Evolutionary conservation across 129 eudicot genomes (phyloP).

Genomic region (Pulicaria dysenterica): DNA sequence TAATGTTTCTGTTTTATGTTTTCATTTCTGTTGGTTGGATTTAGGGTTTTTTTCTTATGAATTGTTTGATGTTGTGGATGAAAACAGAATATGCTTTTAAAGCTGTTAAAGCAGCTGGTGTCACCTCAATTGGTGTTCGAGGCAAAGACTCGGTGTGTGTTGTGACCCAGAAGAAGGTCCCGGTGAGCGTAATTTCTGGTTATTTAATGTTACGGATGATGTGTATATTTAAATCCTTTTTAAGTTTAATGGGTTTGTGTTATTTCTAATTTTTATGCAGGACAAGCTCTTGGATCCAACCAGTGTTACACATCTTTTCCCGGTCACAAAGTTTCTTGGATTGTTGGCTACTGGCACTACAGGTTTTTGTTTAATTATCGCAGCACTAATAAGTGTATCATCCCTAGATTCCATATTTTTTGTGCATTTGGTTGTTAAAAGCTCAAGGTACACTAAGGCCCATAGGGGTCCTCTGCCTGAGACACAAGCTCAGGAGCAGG

Average conservation of each 20-base stretch:
- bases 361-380: constrained; percentile 41
- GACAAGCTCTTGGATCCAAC: constrained; percentile 97
- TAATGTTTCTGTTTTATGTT: neutral
- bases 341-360: constrained; percentile 95
- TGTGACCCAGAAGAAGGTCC: constrained; percentile 97
- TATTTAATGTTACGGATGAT: neutral
- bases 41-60: constrained; percentile 17
- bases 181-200: constrained; percentile 50
- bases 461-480: too few species aligned
- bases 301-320: constrained; percentile 88
- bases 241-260: constrained; percentile 3
- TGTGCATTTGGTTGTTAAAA: neutral
- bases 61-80: constrained; percentile 24
- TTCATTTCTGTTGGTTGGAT: neutral
- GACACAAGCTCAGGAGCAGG: too few species aligned
- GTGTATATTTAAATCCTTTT: neutral
- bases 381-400: neutral
- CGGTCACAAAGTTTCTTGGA: constrained; percentile 82
- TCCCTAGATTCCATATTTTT: neutral
- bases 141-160: constrained; percentile 95
- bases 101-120: constrained; percentile 92
- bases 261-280: constrained; percentile 36
- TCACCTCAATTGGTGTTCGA: constrained; percentile 90
- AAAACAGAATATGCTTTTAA: constrained; percentile 84
- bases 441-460: too few species aligned